Base-by-base conservation (phyloP, 225 moss, liverwort and hornwort genomes). In the Neckera pumila region DNA sequence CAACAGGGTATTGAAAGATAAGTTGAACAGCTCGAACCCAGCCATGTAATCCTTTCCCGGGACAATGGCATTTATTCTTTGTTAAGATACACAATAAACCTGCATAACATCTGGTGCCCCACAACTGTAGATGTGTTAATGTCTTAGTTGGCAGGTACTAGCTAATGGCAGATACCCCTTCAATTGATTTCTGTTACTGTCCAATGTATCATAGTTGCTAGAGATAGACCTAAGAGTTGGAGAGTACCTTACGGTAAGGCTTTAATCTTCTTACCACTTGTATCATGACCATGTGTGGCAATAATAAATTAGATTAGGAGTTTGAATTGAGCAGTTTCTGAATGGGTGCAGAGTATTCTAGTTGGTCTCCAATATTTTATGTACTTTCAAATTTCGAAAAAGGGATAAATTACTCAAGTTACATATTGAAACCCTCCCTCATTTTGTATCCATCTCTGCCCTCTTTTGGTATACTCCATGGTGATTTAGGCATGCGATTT, bases 1-100 rank as follows among this genome's bases (percentile, higher is more conserved):
- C 97, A 97, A 86, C 97, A 97, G 88, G 97, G 97, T 75, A 97
- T 97, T 76, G 97, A 97, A 86, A 93, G 84, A 93, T 93, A 87
- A 90, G 67, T 63, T 56, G 33, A 73, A 78, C 59, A 78, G 43
- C 45, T 80, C 53, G 70, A 85, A 89, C 85, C 56, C 89, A 76
- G 81, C 76, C 64, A 45, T 66, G 57, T 57, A 56, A 57, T 72
- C 83, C 69, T 80, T 45, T 80, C 27, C 74, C 19, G 12, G 69
- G 40, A 73, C 40, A 63, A 76, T 70, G 70, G 88, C 82, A 89
- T 61, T 85, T 74, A 90, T 88, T 92, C 86, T 83, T 87, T 88
- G 33, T 85, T 59, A 60, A 83, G 83, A 79, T 73, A 87, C 88
- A 78, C 82, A 91, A 91, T 91, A 92, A 91, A 51, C 60, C 80